Conservation (phyloP, 2,329 filamentous ascomycete species). For the Juglanconis oblonga region DNA sequence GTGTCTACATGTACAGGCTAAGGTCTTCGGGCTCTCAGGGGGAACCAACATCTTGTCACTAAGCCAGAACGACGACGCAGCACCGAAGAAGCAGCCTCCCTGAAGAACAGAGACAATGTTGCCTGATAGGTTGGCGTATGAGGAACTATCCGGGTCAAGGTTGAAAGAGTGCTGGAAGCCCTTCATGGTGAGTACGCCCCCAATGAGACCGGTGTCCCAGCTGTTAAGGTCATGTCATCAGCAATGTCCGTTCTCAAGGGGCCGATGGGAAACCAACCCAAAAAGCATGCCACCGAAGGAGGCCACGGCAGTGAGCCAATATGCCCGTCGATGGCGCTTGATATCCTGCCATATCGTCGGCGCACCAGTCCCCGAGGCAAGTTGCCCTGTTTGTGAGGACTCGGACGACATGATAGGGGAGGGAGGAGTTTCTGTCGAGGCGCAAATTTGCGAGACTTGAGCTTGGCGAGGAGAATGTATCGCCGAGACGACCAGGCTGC, state of each 20-base stretch:
- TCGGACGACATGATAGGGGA: neutral
- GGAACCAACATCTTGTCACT: conserved; percentile 47
- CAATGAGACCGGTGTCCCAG: conserved; percentile 18
- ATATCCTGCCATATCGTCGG: conserved; percentile 13
- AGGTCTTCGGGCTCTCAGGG: no score
- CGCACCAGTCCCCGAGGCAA: neutral
- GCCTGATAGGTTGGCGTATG: conserved; percentile 12
- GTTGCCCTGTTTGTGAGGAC: neutral
- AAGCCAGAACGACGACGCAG: conserved; percentile 33
- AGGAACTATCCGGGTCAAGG: conserved; percentile 13
- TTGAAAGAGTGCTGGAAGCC: conserved; percentile 16
- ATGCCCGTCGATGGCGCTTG: conserved; percentile 8
- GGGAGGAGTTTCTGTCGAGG: neutral
- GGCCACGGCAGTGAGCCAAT: conserved; percentile 15
- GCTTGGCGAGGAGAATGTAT: neutral
- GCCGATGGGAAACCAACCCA: conserved; percentile 1
- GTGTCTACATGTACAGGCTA: neutral
- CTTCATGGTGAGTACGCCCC: conserved; percentile 18
- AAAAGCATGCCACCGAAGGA: conserved; percentile 18
- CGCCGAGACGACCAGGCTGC: no score
- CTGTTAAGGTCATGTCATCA: neutral
- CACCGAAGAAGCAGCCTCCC: conserved; percentile 19
- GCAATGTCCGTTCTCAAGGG: neutral
- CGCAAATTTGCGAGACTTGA: no score
- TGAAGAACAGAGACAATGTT: conserved; percentile 37